phyloP scores from a whole-genome alignment of 1,284 basidiomycete species.

The Quambalaria eucalypti region DNA sequence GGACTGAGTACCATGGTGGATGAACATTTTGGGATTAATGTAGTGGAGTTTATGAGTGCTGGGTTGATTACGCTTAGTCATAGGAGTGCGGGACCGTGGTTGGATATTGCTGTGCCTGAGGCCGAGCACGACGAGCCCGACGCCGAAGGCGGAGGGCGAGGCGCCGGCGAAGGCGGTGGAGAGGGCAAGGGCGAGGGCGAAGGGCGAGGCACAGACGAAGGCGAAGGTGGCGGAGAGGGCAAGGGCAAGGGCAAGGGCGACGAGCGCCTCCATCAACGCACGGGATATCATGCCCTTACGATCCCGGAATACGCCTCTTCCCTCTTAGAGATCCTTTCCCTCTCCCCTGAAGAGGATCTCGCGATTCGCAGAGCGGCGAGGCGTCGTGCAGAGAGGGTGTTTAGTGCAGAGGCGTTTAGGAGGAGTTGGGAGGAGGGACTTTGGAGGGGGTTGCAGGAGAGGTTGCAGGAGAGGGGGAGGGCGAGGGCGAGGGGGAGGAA shows the following conservation, averaged over 20 bases:
- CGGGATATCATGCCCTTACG: too few relatives aligned
- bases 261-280: too few relatives aligned
- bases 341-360: too few relatives aligned
- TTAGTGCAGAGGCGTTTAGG: slow-evolving; percentile 19
- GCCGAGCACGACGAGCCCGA: slow-evolving; percentile 74
- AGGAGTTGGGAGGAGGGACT: slow-evolving; percentile 12
- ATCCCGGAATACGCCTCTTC: too few relatives aligned
- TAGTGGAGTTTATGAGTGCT: slow-evolving; percentile 93
- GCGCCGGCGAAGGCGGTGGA: slow-evolving; percentile 61
- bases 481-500: too few relatives aligned
- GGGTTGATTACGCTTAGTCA: slow-evolving; percentile 87
- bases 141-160: slow-evolving; percentile 56
- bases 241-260: slow-evolving; percentile 50
- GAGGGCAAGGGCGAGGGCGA: slow-evolving; percentile 54
- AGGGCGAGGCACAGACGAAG: slow-evolving; percentile 56
- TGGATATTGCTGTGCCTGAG: slow-evolving; percentile 75
- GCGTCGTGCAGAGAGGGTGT: slow-evolving; percentile 15
- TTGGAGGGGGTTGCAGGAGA: slow-evolving; percentile 10
- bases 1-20: slow-evolving; percentile 96
- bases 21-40: slow-evolving; percentile 96
- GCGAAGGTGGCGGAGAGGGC: slow-evolving; percentile 55
- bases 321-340: too few relatives aligned
- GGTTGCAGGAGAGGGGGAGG: too few relatives aligned
- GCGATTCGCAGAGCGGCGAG: too few relatives aligned
- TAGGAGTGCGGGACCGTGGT: slow-evolving; percentile 80